These are phyloP conservation scores for Olyra latifolia DNA, from an alignment of 176 grass and related monocot species.

Conservation along the genomic window DNA sequence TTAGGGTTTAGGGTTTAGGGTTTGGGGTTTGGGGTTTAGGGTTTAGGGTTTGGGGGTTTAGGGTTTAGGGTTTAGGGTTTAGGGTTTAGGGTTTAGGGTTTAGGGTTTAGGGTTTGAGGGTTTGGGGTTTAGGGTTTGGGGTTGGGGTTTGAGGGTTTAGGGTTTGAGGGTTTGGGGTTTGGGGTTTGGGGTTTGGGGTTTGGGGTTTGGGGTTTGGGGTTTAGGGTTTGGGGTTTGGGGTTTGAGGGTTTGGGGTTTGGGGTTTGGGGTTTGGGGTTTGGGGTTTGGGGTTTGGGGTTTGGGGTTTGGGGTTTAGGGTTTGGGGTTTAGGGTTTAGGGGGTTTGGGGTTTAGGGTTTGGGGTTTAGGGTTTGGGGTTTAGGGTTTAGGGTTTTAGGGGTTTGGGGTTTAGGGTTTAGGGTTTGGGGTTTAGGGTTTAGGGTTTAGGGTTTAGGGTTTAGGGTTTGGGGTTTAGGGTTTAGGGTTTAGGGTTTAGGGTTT, in stretches of 20 bases:
- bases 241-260: constrained; percentile 22
- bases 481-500: constrained; percentile 26
- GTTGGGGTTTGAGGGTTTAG: constrained; percentile 25
- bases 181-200: constrained; percentile 37
- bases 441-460: constrained; percentile 30
- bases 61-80: constrained; percentile 17
- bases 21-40: constrained; percentile 8
- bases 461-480: constrained; percentile 29
- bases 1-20: constrained; percentile 25
- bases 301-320: constrained; percentile 33
- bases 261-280: constrained; percentile 25
- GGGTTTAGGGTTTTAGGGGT: constrained; percentile 17
- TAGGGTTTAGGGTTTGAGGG: constrained; percentile 25
- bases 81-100: neutral
- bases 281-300: constrained; percentile 35
- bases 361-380: constrained; percentile 21
- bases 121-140: constrained; percentile 28
- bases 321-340: constrained; percentile 39
- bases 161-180: constrained; percentile 39
- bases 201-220: constrained; percentile 36
- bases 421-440: constrained; percentile 37
- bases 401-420: constrained; percentile 38
- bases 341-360: constrained; percentile 39
- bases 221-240: constrained; percentile 27
- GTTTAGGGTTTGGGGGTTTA: neutral